Percentiles rank a stretch among this genome's conserved stretches.
Evolutionary conservation across 371 early-diverging fungal genomes (phyloP).

Genomic region (Mortierella sp.): DNA sequence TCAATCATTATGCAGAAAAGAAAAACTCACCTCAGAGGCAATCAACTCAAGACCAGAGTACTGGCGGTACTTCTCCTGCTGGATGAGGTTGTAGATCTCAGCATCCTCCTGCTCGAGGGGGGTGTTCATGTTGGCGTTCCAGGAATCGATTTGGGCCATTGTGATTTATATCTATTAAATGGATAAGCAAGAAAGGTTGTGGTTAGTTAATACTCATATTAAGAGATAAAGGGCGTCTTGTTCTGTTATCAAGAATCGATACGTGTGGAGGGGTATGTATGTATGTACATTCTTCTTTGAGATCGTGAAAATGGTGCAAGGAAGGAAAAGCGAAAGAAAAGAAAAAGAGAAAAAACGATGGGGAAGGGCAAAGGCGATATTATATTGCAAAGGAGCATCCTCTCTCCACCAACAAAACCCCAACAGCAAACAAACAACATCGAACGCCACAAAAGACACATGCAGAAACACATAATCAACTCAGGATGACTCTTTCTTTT

Average conservation of each 20-base stretch:
- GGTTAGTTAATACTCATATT: background rate
- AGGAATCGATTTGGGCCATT: constrained; percentile 58
- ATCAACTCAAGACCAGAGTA: constrained; percentile 97
- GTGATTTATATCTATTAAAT: constrained; percentile 11
- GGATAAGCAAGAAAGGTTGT: background rate
- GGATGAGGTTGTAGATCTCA: constrained; percentile 94
- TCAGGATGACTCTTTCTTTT: background rate
- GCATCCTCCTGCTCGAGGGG: constrained; percentile 90
- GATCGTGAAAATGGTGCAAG: background rate
- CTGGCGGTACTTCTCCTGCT: constrained; percentile 98
- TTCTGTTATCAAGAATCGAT: background rate
- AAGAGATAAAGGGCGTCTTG: background rate
- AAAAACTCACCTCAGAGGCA: constrained; percentile 91
- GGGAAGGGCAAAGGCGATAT: background rate
- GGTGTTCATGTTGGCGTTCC: constrained; percentile 83
- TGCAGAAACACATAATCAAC: background rate
- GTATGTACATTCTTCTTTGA: background rate
- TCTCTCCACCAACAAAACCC: background rate
- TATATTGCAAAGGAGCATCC: constrained; percentile 4
- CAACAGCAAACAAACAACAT: background rate
- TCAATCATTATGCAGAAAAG: background rate
- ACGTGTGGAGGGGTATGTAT: background rate
- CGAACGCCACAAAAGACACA: constrained; percentile 11
- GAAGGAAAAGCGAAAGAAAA: background rate
- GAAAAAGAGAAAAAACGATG: background rate